Evolutionary conservation across 305 asterid species (phyloP), one percentile per base, ranked within the genome.

Genomic region (Solanum chacoense): DNA sequence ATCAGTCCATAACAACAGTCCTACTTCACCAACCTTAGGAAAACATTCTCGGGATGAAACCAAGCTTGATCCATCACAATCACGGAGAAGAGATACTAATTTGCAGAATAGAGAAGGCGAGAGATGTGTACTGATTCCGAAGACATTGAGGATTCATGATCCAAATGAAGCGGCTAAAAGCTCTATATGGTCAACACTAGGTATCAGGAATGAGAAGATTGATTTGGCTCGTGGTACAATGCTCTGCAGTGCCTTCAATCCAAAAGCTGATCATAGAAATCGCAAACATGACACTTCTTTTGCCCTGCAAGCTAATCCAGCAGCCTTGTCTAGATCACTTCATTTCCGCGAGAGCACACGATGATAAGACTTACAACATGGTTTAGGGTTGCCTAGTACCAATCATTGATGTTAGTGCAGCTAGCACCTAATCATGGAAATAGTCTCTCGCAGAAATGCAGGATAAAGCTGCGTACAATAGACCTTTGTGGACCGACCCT

Each of bases 271-370:
- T 26, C 59, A 84, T 26, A 90, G 71, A 76, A 59, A 87, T 76
- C 78, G 84, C 5, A 29, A 89, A 40, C 92, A 79, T 32, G 88
- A 88, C 81, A 76, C 91, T 29, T 59, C 91, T n/a, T 37, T 90
- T 91, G 92, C 91, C 16, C 42, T 92, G 87, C 95, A 93, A 67
- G 98, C 98, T 9, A 96, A 95, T 91, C 98, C 98, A 0, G 98
- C 98, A 16, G 98, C 98, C 29, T 91, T 94, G 10, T 95, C 95
- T 14, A 90, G 98, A 38, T 96, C 98, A 1, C 88, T 91, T 37
- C 90, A 89, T 88, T 95, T 96, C 89, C 95, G 90, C 0, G 98
- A 96, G 92, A 90, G 90, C 50, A 85, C 90, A 12, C 93, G 84
- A 90, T 73, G 38, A 84, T 6, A 31, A 26, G 37, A 75, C 18